Evolutionary conservation across 164 flowering plant genomes (phyloP), one percentile per base, ranked within the genome.

Genomic region (Piper longum): DNA sequence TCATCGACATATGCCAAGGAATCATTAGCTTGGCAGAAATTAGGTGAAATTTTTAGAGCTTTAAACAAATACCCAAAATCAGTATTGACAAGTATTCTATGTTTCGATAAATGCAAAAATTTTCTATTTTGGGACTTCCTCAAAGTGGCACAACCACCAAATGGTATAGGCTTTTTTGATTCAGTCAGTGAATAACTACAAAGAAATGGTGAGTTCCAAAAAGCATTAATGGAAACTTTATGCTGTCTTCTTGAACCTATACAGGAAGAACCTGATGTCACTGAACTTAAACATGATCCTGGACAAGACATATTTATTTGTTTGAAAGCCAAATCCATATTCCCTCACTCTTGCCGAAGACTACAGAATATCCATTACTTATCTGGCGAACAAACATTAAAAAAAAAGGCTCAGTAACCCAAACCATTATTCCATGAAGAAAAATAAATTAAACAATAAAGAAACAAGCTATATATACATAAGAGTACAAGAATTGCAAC

Each of bases 1-100:
- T 85, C 87, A 73, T 82, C 79, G 48, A 81, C 62, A 70, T 75
- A 82, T 3, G 81, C 83, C 59, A 85, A 70, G 54, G 96, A 80
- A 76, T 89, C 96, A 75, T 77, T 77, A 45, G 79, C 64, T 70
- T 83, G 66, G 54, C 92, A 86, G 40, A 39, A 54, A 13, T 64
- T 54, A 42, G 19, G 55, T 19, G 66, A 56, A 12, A 16, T 40
- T 41, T 16, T 44, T 39, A 16, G 48, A 45, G 19, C 13, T 55
- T 70, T 77, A 17, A 60, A 64, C 8, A 51, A 58, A 61, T 62
- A 69, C 54, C 54, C 67, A n/a, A 62, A 67, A 60, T 57, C 63
- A 57, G 66, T 54, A 61, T 55, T 55, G 62, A 70, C 60, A 17
- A 54, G 60, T 55, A 54, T 65, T 41, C 42, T 68, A 0, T 54